Evolutionary conservation across 352 stramenopile species (phyloP).

Genomic region (Globisporangium parvum): DNA sequence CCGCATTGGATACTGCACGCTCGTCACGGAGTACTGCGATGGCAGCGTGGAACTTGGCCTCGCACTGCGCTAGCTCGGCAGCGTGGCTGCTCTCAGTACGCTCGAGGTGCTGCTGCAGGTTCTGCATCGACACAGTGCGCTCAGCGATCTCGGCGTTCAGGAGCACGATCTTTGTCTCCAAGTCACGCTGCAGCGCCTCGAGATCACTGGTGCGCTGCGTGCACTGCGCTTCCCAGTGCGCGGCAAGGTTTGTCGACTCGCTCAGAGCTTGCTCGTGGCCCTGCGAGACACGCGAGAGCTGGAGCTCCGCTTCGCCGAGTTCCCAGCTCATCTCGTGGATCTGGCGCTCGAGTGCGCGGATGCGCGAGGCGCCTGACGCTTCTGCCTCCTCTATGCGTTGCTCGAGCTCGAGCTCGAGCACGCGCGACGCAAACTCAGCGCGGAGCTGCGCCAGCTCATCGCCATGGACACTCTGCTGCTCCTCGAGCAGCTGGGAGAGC

Average conservation of each 20-base stretch:
- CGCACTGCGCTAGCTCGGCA: neutral
- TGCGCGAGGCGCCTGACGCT: neutral
- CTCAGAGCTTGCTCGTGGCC: neutral
- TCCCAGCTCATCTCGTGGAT: conserved; percentile 2
- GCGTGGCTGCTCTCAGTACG: conserved; percentile 3
- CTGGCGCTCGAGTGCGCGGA: neutral
- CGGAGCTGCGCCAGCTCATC: neutral
- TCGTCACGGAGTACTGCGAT: neutral
- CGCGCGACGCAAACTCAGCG: neutral
- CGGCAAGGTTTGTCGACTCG: neutral
- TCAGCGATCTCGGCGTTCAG: conserved; percentile 1
- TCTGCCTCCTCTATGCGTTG: neutral
- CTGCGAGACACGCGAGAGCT: neutral
- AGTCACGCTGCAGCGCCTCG: neutral
- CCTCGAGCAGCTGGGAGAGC: neutral
- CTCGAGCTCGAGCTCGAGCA: neutral
- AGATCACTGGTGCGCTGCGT: neutral
- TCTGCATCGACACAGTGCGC: neutral
- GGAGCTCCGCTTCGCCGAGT: neutral
- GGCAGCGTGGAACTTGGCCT: neutral
- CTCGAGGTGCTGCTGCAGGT: conserved; percentile 4
- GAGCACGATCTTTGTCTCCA: conserved; percentile 2
- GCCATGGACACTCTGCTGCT: neutral
- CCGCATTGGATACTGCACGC: too few relatives aligned
- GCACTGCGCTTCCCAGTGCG: conserved; percentile 2